Evolutionary conservation across 1,284 basidiomycete genomes (phyloP), one percentile per base, ranked within the genome.

Genomic region (Phellopilus nigrolimitatus): DNA sequence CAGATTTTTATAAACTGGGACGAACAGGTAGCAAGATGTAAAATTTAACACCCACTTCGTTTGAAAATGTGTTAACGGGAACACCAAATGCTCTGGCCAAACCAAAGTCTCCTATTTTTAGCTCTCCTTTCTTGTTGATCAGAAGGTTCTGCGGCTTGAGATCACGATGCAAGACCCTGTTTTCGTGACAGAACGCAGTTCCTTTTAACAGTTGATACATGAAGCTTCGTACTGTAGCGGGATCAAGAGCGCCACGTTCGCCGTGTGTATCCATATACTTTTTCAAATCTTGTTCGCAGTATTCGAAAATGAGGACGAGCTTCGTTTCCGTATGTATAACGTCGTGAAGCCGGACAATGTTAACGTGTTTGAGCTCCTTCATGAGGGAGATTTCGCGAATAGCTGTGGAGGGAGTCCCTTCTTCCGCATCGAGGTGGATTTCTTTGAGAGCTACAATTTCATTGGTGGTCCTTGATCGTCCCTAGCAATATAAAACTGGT

Each of bases 251-350:
- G 52, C 95, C 94, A 53, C 92, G 85, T 59, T 97, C 92, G 47
- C 97, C 97, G 60, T 98, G 88, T 30, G 92, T 87, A 69, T 99
- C 97, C 97, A 99, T 99, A 71, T 98, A 99, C 66, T 95, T 94
- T 71, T 99, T 99, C 51, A 99, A 76, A 70, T 99, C 97, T 68
- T 95, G 89, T 65, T 99, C 97, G 71, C 97, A 97, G 67, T 86
- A 99, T 69, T 99, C 97, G 67, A 99, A 98, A 56, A 99, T 97
- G 56, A 99, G 91, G 62, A 98, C 91, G 39, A 99, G 86, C 64
- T 99, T 99, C 25, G 93, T 89, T 70, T 99, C 94, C 17, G 92
- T 97, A 67, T 98, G 95, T 57, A 99, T 97, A 53, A 99, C 97
- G 67, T 99, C 97, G 75, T 98, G 86, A 13, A 99, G 82, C 61